Conservation (phyloP, 2,329 filamentous ascomycete genomes). For the Clonostachys byssicola region DNA sequence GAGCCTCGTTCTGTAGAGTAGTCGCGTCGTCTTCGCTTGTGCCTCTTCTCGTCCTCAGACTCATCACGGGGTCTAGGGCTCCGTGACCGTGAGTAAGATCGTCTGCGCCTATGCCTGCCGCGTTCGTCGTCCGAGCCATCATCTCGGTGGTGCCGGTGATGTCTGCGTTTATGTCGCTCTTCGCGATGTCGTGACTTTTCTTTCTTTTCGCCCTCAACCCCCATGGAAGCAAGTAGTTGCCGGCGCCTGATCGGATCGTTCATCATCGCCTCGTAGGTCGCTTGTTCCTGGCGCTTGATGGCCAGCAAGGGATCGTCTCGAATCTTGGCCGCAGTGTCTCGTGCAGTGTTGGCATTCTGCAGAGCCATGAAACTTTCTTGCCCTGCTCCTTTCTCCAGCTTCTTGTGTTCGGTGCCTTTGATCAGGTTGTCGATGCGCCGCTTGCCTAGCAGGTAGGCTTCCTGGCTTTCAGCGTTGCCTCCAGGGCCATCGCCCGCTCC, state of each 20-base stretch:
- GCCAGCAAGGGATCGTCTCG: constrained; percentile 87
- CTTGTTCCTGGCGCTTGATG: constrained; percentile 89
- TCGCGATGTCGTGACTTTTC: constrained; percentile 17
- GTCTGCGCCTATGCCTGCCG: constrained; percentile 29
- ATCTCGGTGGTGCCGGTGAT: constrained; percentile 35
- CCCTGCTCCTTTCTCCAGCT: constrained; percentile 70
- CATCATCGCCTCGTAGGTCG: constrained; percentile 75
- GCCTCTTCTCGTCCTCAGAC: constrained; percentile 17
- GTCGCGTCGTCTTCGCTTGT: constrained; percentile 14
- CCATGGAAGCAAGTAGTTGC: constrained; percentile 59
- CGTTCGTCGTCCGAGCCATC: constrained; percentile 33
- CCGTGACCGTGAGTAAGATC: constrained; percentile 39
- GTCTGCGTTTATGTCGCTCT: constrained; percentile 32
- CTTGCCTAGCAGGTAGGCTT: constrained; percentile 90
- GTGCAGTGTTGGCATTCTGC: constrained; percentile 66
- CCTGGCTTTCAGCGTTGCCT: constrained; percentile 83
- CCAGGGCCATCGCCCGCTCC: constrained; percentile 74
- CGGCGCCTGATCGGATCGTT: constrained; percentile 66
- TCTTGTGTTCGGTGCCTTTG: constrained; percentile 75
- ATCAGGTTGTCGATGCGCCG: constrained; percentile 80
- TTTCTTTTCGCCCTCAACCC: constrained; percentile 34
- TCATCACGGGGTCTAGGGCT: constrained; percentile 29
- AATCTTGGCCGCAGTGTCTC: constrained; percentile 83
- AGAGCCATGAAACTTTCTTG: constrained; percentile 57
- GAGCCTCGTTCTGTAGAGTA: constrained; percentile 13